Base-by-base conservation (phyloP, 129 eudicot species). In the Kitagawia praeruptora region DNA sequence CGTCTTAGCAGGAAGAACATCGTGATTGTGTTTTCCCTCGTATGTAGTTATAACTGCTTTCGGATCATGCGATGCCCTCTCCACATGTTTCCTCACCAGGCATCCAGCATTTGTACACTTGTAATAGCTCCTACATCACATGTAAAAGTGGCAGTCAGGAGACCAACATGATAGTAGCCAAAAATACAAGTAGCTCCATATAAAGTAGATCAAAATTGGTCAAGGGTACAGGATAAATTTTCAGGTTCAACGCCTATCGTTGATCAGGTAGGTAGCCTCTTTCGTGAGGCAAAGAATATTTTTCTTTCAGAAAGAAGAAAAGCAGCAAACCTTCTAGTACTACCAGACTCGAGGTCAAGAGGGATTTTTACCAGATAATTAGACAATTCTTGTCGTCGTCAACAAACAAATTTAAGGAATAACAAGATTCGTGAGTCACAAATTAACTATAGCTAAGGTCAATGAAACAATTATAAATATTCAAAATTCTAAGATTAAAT, bases 1-100 rank as follows among this genome's bases (percentile, higher is more conserved):
- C 63, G 83, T 88, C 81, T 80, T 86, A 8, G 89, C 91, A 72
- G 85, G 84, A 0, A 97, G 97, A 71, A 93, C 98, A 75, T 93
- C 97, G 41, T 93, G 98, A 72, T 91, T 93, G 86, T 93, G 98
- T 81, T 93, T 93, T 66, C 97, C 98, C 78, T 93, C 97, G n/a
- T 93, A 93, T 13, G 98, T 93, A 16, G 98, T 93, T 84, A 93
- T 93, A 37, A 93, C 98, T 7, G 98, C 97, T 88, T 89, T 93
- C 11, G 96, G 98, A 76, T 93, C 98, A 53, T 93, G 97, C 23
- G 98, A 91, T 81, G 98, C 98, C 73, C 98, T 87, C 78, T 93
- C 98, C 39, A 93, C 98, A 25, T 89, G 98, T 75, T 93, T 93
- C 75, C 98, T 84, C 51, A 91, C 97, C 0, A 85, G 90, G 79